phyloP scores from a whole-genome alignment of 2,329 filamentous ascomycete genomes.

The Epichloe hybrida region DNA sequence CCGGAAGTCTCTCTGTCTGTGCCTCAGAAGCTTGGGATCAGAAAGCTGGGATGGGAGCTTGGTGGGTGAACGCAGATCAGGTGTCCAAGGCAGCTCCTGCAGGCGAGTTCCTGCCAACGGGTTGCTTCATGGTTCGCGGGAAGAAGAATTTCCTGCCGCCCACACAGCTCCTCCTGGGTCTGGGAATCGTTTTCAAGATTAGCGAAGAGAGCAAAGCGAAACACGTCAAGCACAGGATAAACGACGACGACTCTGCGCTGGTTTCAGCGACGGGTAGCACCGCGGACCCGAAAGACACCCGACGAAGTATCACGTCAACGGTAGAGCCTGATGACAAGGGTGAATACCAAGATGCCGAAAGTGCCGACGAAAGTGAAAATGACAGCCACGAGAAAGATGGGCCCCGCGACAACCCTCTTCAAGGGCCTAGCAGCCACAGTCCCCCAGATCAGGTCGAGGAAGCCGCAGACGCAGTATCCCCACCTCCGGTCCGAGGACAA shows the following conservation, averaged over 20 bases:
- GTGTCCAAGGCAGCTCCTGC: slow-evolving; percentile 72
- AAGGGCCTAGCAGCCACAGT: slow-evolving; percentile 13
- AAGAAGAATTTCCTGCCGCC: slow-evolving; percentile 88
- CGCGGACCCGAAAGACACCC: slow-evolving; percentile 7
- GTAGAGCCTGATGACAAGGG: slow-evolving; percentile 16
- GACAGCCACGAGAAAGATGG: slow-evolving; percentile 12
- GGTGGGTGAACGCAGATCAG: slow-evolving; percentile 87
- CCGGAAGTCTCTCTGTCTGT: slow-evolving; percentile 71
- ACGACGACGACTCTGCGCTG: slow-evolving; percentile 13
- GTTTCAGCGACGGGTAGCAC: slow-evolving; percentile 7
- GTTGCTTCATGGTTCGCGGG: slow-evolving; percentile 68
- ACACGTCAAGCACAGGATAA: slow-evolving; percentile 55
- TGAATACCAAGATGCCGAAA: slow-evolving; percentile 11
- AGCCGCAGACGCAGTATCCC: slow-evolving; percentile 12
- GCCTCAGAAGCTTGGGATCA: slow-evolving; percentile 90
- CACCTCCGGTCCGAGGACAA: slow-evolving; percentile 12
- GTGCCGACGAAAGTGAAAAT: slow-evolving; percentile 18
- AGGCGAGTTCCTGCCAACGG: slow-evolving; percentile 67
- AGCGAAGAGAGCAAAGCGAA: slow-evolving; percentile 75
- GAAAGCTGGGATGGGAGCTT: slow-evolving; percentile 89
- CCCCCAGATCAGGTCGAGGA: slow-evolving; percentile 15
- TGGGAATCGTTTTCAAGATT: slow-evolving; percentile 77
- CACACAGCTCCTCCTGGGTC: slow-evolving; percentile 73
- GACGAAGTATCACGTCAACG: neutral
- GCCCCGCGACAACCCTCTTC: slow-evolving; percentile 25